phyloP scores from a whole-genome alignment of 805 yeast genomes.

The Monosporozyma aerobia region DNA sequence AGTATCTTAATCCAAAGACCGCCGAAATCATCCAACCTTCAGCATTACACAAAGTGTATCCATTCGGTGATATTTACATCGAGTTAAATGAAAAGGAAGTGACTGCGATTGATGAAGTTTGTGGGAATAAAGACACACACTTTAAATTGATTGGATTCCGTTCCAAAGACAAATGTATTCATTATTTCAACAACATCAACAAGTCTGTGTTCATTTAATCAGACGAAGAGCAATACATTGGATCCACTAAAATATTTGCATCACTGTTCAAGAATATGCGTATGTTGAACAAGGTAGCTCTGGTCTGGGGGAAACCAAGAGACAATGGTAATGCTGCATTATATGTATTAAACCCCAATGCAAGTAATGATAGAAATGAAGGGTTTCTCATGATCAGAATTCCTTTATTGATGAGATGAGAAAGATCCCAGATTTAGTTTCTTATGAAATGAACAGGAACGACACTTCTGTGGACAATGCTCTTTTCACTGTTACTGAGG shows the following conservation, averaged over 20 bases:
- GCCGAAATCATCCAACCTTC: conserved; percentile 35
- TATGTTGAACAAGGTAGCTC: conserved; percentile 44
- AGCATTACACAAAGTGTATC: conserved; percentile 32
- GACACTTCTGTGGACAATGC: conserved; percentile 15
- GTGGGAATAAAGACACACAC: conserved; percentile 31
- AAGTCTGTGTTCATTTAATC: conserved; percentile 62
- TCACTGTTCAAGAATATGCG: conserved; percentile 55
- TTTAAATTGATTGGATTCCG: conserved; percentile 65
- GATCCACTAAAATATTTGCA: conserved; percentile 60
- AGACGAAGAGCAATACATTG: conserved; percentile 46
- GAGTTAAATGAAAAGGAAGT: conserved; percentile 30
- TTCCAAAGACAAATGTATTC: conserved; percentile 32
- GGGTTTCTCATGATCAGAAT: conserved; percentile 63
- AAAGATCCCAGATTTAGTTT: conserved; percentile 39
- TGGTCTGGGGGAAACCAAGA: conserved; percentile 64
- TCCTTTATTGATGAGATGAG: conserved; percentile 77
- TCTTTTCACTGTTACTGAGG: conserved; percentile 17
- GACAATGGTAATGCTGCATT: conserved; percentile 45
- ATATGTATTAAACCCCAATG: conserved; percentile 52
- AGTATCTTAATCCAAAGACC: conserved; percentile 32
- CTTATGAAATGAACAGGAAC: conserved; percentile 3
- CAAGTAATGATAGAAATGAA: conserved; percentile 33
- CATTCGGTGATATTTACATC: conserved; percentile 40
- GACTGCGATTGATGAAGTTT: neutral
- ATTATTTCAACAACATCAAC: conserved; percentile 42